Base-by-base conservation (phyloP, 2,329 filamentous ascomycete species). In the Fusarium oxysporum region DNA sequence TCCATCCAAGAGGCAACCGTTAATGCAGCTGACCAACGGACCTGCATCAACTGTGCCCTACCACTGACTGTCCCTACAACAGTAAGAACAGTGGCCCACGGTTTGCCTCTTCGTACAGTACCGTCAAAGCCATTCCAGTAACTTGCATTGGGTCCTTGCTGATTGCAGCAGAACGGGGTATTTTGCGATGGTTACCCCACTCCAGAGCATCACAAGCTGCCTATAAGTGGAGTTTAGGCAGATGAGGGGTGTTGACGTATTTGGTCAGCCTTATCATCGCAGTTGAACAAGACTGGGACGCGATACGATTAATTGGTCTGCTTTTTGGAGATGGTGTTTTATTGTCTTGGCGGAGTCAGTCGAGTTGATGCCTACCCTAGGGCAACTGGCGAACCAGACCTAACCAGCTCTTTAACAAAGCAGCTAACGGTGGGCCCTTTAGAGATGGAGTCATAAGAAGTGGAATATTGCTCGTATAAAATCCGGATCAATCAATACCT, bases 11-110 rank as follows among this genome's bases (percentile, higher is more conserved):
- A 59, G 60, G 60, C 60, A 47, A 23, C 53, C 53, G 2, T 28
- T 35, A 13, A 44, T 35, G 25, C 33, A 59, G 59, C 25, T 59
- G 59, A 59, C 59, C 59, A 59, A 45, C 43, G 32, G 51, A 62
- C 59, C 33, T 62, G 41, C 60, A 47, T 57, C 11, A n/a, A 19
- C 25, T 25, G 25, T 25, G 25, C 45, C 25, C 13, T 14, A 23
- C 47, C n/a, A 33, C 3, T 5, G 11, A 50, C 8, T 10, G n/a
- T 19, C 47, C 16, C 30, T 23, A 16, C 9, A 37, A 11, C 10
- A 16, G 28, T 1, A 17, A 32, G 21, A 33, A 5, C 28, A n/a
- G 7, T 7, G 21, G 10, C 21, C 28, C 10, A 23, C 6, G 30
- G n/a, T 51, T 51, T 19, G 30, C 47, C 30, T 59, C n/a, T n/a